Conservation (phyloP, 73 alveolate genomes). For the Vitrella brassicaformis region DNA sequence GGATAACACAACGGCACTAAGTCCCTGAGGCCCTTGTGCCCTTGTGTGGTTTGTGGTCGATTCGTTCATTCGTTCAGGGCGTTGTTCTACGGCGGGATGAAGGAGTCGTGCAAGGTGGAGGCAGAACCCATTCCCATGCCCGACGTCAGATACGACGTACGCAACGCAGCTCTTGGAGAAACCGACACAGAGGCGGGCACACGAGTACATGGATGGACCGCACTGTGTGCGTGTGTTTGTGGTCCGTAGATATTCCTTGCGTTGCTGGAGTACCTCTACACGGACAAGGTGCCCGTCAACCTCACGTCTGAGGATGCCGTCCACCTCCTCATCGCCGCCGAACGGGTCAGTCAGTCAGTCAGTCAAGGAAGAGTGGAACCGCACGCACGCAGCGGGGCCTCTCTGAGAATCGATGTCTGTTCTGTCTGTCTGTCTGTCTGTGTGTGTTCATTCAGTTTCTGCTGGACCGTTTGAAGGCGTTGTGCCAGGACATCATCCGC, state of each 20-base stretch:
- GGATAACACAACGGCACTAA: no score
- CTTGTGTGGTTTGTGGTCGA: no score
- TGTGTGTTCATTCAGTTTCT: background rate
- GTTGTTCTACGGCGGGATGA: constrained; percentile 43
- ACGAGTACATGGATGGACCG: no score
- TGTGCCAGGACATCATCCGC: constrained; percentile 35
- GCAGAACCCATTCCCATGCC: no score
- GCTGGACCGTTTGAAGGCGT: constrained; percentile 11
- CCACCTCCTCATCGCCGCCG: background rate
- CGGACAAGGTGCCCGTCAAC: background rate
- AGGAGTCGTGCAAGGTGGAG: no score
- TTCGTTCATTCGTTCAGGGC: no score
- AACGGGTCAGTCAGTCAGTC: background rate
- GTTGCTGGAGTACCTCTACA: constrained; percentile 16
- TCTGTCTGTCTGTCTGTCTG: background rate
- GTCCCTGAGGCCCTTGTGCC: no score
- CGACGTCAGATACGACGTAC: no score
- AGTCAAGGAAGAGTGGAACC: background rate
- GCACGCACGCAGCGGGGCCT: no score
- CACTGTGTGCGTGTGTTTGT: background rate
- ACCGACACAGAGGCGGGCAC: no score
- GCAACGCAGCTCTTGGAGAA: no score
- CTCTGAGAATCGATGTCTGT: no score
- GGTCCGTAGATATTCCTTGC: background rate
- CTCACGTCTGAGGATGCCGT: background rate